A percentile compares a stretch with the other conserved stretches of the same genome.
phyloP scores from a whole-genome alignment of 2,329 filamentous ascomycete species.

The Fusarium hostae region DNA sequence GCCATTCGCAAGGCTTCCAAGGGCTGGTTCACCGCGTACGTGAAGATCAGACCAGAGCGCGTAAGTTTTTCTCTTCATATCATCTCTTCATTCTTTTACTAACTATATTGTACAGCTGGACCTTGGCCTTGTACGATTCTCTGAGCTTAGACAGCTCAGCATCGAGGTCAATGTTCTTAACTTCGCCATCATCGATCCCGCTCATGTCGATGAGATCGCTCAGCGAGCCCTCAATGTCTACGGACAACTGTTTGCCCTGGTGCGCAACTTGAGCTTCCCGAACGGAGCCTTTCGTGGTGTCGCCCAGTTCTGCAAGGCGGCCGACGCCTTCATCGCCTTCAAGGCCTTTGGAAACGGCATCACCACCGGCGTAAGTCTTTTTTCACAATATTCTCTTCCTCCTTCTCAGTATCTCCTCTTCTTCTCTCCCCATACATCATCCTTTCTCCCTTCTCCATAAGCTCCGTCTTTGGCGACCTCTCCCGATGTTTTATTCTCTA shows the following conservation, averaged over 20 bases:
- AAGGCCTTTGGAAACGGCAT: conserved; percentile 47
- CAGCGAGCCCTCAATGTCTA: conserved; percentile 55
- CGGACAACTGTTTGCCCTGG: conserved; percentile 65
- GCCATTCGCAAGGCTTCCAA: conserved; percentile 57
- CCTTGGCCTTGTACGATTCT: conserved; percentile 11
- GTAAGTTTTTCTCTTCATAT: conserved; percentile 9
- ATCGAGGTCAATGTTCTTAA: conserved; percentile 42
- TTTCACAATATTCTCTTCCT: background rate
- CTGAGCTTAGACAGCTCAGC: conserved; percentile 45
- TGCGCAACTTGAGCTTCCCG: conserved; percentile 54
- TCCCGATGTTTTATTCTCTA: conserved; percentile 18
- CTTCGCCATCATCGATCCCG: conserved; percentile 30
- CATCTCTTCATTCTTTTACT: background rate
- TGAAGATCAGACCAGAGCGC: conserved; percentile 19
- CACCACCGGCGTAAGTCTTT: conserved; percentile 42
- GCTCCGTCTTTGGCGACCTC: too few relatives aligned
- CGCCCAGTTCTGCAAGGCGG: conserved; percentile 64
- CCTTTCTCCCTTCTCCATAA: too few relatives aligned
- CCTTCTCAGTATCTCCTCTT: conserved; percentile 24
- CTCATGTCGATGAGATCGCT: conserved; percentile 52
- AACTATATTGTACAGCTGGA: background rate
- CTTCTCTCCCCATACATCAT: background rate
- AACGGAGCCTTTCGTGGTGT: conserved; percentile 59
- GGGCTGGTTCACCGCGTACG: conserved; percentile 56
- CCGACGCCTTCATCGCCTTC: conserved; percentile 55